Evolutionary conservation across 495 filamentous ascomycete genomes (phyloP).

Genomic region (Mycothermus thermophilus): DNA sequence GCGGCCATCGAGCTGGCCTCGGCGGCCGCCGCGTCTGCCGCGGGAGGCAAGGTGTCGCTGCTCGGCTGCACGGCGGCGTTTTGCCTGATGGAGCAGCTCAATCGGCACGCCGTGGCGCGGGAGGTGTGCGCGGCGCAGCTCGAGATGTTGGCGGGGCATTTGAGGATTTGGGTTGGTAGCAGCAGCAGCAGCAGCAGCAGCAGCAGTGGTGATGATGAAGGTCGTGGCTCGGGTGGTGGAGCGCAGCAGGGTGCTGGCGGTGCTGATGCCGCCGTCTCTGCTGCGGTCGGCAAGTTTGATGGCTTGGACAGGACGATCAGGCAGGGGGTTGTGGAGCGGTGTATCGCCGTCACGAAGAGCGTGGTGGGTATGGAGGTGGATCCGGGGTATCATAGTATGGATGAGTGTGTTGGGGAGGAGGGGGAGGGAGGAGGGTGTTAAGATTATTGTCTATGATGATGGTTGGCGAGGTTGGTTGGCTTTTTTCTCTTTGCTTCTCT

Average conservation of each 20-base stretch:
- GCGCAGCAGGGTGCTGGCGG: too few relatives aligned
- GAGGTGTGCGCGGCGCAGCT: constrained; percentile 31
- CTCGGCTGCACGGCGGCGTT: constrained; percentile 68
- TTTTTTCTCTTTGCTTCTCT: neutral
- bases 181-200: too few relatives aligned
- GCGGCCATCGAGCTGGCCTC: constrained; percentile 33
- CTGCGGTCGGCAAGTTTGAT: constrained; percentile 27
- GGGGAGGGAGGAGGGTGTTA: constrained; percentile 11
- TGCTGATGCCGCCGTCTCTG: too few relatives aligned
- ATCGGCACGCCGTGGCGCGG: constrained; percentile 38
- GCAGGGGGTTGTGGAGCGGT: constrained; percentile 34
- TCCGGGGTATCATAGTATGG: constrained; percentile 40
- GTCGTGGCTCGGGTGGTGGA: too few relatives aligned
- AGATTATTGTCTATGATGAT: neutral
- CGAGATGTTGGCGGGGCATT: constrained; percentile 37
- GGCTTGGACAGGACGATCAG: constrained; percentile 34
- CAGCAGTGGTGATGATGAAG: too few relatives aligned
- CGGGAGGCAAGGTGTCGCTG: constrained; percentile 38
- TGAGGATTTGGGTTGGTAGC: constrained; percentile 42
- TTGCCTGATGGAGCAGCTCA: constrained; percentile 48
- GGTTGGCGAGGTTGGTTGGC: too few relatives aligned
- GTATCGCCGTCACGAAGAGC: constrained; percentile 33
- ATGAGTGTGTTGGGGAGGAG: constrained; percentile 19
- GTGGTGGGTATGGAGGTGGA: constrained; percentile 40
- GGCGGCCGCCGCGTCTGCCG: constrained; percentile 19